A percentile compares a stretch with the other conserved stretches of the same genome.
These are phyloP conservation scores for Wallacemonas sp. DNA, from an alignment of 208 protist species.

Conservation along the genomic window DNA sequence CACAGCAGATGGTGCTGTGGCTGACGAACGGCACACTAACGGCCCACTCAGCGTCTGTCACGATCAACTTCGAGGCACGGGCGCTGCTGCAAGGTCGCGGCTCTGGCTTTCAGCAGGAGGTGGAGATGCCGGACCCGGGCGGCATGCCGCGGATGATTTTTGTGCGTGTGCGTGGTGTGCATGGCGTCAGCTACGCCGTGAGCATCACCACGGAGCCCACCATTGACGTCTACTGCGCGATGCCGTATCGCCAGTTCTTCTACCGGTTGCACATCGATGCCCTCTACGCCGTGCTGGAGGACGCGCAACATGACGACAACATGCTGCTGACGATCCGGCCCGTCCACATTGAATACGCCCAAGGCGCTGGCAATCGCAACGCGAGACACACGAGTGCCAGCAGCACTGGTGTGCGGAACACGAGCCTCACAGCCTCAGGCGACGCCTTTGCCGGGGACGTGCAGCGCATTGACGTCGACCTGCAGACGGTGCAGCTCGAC, in stretches of 20 bases:
- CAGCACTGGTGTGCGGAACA: not conserved
- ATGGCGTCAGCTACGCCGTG: conserved; percentile 67
- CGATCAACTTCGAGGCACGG: conserved; percentile 71
- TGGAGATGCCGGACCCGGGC: not conserved
- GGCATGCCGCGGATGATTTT: conserved; percentile 38
- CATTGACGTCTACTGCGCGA: conserved; percentile 57
- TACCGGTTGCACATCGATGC: conserved; percentile 54
- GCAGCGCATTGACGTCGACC: conserved; percentile 47
- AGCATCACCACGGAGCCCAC: conserved; percentile 69
- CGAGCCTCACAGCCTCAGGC: not conserved
- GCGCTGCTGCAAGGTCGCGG: conserved; percentile 18
- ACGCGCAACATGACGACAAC: conserved; percentile 27
- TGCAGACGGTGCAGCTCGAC: conserved; percentile 63
- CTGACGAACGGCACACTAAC: conserved; percentile 12
- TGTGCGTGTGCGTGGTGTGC: conserved; percentile 65
- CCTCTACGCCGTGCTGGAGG: conserved; percentile 46
- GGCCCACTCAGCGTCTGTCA: conserved; percentile 8
- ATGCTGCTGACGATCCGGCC: conserved; percentile 51
- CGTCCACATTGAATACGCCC: conserved; percentile 43
- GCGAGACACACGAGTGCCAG: not conserved
- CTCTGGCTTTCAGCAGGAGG: conserved; percentile 28
- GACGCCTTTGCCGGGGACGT: conserved; percentile 31
- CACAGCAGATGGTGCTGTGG: conserved; percentile 37
- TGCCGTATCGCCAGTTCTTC: conserved; percentile 66
- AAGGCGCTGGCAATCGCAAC: conserved; percentile 26